Conservation (phyloP, 352 stramenopile genomes). For the Achlya hypogyna region DNA sequence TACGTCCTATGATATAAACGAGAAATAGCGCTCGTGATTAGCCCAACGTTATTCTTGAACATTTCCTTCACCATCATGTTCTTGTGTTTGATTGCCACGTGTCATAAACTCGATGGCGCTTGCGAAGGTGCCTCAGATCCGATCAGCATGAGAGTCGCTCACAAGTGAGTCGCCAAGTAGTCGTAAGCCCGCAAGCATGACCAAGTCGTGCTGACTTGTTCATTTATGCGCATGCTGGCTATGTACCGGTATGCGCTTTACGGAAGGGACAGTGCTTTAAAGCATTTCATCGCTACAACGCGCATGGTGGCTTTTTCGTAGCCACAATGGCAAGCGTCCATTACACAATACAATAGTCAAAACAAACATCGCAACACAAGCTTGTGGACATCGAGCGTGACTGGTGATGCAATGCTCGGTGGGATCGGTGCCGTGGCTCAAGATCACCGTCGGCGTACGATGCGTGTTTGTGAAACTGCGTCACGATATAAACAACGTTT, state of each 20-base stretch:
- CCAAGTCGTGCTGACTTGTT: not conserved
- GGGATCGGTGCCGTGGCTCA: not conserved
- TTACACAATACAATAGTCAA: not conserved
- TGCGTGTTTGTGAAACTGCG: not conserved
- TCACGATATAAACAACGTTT: not conserved
- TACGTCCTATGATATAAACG: slow-evolving; percentile 5
- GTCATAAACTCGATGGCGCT: not conserved
- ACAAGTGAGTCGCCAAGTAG: not conserved
- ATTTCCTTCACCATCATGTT: not conserved
- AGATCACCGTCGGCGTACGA: not conserved
- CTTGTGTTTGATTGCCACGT: too few relatives aligned
- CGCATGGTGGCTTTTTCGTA: not conserved
- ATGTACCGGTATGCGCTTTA: not conserved
- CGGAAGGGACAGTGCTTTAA: not conserved
- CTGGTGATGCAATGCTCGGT: not conserved
- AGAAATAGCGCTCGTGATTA: not conserved
- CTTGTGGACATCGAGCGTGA: not conserved
- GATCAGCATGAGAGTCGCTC: not conserved
- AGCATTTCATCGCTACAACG: not conserved
- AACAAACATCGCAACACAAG: not conserved
- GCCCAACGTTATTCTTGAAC: not conserved
- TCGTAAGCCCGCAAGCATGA: not conserved
- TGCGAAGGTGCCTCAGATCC: not conserved
- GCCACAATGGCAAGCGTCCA: not conserved
- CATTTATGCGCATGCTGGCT: not conserved